Evolutionary conservation across 78 protist genomes (phyloP).

Genomic region (Guillardia theta): DNA sequence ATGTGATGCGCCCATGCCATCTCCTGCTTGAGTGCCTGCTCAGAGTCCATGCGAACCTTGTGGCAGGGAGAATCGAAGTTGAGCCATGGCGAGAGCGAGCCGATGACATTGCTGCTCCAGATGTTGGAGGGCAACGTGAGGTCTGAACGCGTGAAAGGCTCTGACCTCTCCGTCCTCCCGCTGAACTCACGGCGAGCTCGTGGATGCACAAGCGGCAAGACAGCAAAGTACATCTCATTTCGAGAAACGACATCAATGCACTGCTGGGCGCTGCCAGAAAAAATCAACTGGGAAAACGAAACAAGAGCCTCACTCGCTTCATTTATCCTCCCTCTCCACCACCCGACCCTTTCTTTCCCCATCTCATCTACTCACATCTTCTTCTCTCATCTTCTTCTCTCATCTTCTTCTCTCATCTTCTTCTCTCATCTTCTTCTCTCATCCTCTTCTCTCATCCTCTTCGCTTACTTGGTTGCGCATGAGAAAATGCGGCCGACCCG

Average conservation of each 20-base stretch:
- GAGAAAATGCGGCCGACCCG: too few relatives aligned
- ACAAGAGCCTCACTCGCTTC: too few relatives aligned
- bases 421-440: too few relatives aligned
- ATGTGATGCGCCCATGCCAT: conserved; percentile 76
- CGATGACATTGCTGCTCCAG: conserved; percentile 2
- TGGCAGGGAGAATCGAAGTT: background rate
- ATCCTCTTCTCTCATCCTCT: too few relatives aligned
- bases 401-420: too few relatives aligned
- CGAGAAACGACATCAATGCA: background rate
- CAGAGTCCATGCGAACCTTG: background rate
- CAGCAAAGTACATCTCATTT: background rate
- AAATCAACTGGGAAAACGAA: too few relatives aligned
- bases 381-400: too few relatives aligned
- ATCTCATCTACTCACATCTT: too few relatives aligned
- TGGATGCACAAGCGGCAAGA: background rate
- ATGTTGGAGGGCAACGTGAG: background rate
- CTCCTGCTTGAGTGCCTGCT: conserved; percentile 63
- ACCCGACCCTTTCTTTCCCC: too few relatives aligned
- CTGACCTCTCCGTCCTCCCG: background rate
- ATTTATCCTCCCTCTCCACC: too few relatives aligned
- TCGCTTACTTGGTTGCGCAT: too few relatives aligned
- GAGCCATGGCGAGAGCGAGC: background rate
- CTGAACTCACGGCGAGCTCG: conserved; percentile 1
- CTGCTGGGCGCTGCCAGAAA: conserved; percentile 15
- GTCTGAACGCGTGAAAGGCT: conserved; percentile 35